Conservation (phyloP, 2,329 filamentous ascomycete genomes). For the Fusarium bulbicola region DNA sequence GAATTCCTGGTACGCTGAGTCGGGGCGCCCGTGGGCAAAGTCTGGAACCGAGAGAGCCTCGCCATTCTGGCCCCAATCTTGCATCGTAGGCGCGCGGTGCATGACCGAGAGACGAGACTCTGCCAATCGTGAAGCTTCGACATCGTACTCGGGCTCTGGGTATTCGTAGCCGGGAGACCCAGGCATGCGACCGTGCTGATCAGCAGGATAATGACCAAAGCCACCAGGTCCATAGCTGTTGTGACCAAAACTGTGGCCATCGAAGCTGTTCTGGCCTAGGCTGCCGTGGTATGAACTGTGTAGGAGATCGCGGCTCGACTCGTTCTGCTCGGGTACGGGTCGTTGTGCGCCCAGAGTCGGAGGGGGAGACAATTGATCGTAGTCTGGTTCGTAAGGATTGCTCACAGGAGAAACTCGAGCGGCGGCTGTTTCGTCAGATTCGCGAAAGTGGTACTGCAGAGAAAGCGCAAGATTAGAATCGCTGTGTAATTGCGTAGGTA, state of each 20-base stretch:
- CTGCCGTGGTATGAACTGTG: slow-evolving; percentile 25
- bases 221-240: slow-evolving; percentile 17
- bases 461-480: neutral
- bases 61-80: slow-evolving; percentile 23
- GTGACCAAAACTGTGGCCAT: slow-evolving; percentile 8
- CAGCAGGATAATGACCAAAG: slow-evolving; percentile 27
- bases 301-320: slow-evolving; percentile 30
- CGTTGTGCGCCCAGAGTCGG: slow-evolving; percentile 25
- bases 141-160: slow-evolving; percentile 27
- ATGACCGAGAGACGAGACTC: slow-evolving; percentile 30
- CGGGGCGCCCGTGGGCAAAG: slow-evolving; percentile 32
- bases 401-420: slow-evolving; percentile 21
- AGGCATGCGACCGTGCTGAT: slow-evolving; percentile 7
- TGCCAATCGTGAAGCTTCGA: slow-evolving; percentile 25
- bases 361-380: slow-evolving; percentile 20
- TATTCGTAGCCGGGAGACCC: slow-evolving; percentile 24
- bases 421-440: slow-evolving; percentile 16
- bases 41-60: slow-evolving; percentile 20
- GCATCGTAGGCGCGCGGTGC: slow-evolving; percentile 26
- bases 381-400: slow-evolving; percentile 28
- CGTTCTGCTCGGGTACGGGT: slow-evolving; percentile 28
- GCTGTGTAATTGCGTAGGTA: neutral
- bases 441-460: slow-evolving; percentile 32
- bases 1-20: slow-evolving; percentile 33
- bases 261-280: neutral